These are phyloP conservation scores for Vitis rotundifolia DNA, from an alignment of 164 flowering plant species.

Conservation along the genomic window DNA sequence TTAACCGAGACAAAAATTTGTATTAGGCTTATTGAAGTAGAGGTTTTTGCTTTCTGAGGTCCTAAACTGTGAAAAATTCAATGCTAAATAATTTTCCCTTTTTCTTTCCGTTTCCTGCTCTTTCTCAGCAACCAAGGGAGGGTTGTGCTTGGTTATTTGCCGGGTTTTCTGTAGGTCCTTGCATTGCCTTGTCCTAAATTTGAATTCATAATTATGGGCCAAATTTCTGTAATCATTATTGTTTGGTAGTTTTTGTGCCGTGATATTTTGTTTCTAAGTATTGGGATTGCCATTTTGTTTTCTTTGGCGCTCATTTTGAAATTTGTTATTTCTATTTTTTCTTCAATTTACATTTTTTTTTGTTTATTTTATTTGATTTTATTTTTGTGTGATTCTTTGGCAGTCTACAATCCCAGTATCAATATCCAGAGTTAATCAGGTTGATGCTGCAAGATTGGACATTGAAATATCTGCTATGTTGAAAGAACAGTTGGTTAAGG, in stretches of 20 bases:
- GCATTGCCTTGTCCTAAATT: too few species aligned
- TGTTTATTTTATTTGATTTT: neutral
- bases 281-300: neutral
- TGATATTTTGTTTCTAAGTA: neutral
- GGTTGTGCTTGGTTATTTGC: too few species aligned
- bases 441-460: conserved; percentile 94
- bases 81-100: too few species aligned
- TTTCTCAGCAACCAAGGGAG: neutral
- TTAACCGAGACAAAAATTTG: too few species aligned
- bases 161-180: too few species aligned
- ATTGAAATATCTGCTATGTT: conserved; percentile 97
- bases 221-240: neutral
- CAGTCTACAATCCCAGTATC: conserved; percentile 61
- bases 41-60: neutral
- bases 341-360: neutral
- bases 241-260: neutral
- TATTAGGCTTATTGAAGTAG: too few species aligned
- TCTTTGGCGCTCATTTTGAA: neutral
- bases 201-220: too few species aligned
- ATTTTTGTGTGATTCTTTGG: conserved; percentile 2
- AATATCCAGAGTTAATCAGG: conserved; percentile 91
- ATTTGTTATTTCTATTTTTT: neutral
- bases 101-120: neutral
- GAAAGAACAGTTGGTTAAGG: conserved; percentile 95
- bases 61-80: neutral